Percentiles rank a stretch among this genome's conserved stretches.
Conservation (phyloP, 2,329 filamentous ascomycete genomes). For the Colletotrichum karsti region DNA sequence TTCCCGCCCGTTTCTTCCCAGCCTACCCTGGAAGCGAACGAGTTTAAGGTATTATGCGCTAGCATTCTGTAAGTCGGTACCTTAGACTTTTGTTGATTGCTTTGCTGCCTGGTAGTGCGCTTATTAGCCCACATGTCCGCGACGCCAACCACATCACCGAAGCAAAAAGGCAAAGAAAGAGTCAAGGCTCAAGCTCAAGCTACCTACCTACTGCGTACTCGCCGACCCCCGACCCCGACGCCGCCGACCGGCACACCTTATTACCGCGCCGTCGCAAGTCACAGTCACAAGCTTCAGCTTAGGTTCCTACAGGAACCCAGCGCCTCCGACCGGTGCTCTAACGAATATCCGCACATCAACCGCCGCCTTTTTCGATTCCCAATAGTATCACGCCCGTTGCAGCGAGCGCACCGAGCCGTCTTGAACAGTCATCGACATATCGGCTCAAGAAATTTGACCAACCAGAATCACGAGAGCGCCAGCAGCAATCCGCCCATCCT, state of each 20-base stretch:
- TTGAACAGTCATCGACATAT: neutral
- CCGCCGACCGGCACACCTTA: slow-evolving; percentile 1
- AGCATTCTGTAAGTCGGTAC: neutral
- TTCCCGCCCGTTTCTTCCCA: slow-evolving; percentile 13
- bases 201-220: neutral
- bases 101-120: neutral
- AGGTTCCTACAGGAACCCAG: neutral
- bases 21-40: neutral
- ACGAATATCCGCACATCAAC: neutral
- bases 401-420: neutral
- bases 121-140: neutral
- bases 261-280: slow-evolving; percentile 1
- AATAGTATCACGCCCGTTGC: neutral
- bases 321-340: neutral
- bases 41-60: neutral
- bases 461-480: neutral
- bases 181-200: neutral
- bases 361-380: neutral
- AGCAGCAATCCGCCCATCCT: neutral
- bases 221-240: neutral
- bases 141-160: neutral
- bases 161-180: neutral
- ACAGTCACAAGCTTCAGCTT: slow-evolving; percentile 12
- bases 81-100: neutral
- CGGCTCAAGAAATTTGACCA: neutral